Evolutionary conservation across 495 filamentous ascomycete genomes (phyloP), one percentile per base, ranked within the genome.

Genomic region (Letharia lupina): DNA sequence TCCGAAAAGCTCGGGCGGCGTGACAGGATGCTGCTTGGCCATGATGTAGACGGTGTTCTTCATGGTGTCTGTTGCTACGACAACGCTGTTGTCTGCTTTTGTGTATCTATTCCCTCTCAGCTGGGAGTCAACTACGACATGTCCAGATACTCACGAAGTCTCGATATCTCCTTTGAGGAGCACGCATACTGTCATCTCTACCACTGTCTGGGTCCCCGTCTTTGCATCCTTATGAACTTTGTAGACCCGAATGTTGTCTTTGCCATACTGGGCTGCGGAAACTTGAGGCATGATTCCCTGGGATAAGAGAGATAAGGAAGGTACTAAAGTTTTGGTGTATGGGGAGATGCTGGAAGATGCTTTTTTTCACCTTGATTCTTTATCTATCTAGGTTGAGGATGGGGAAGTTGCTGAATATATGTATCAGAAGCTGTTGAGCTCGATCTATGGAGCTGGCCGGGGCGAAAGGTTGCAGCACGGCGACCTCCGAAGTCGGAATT

Each of bases 171-270:
- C 94, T 79, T 96, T 90, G 6, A 98, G 81, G 23, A 97, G 80
- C 57, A 89, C 88, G 76, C 90, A 89, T 64, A 98, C 90, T 56
- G 93, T 96, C 90, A 96, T 95, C 76, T 98, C 94, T 50, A 89
- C 88, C 58, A 97, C 91, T 11, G 87, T 87, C 75, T 98, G 94
- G 5, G 82, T 79, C 41, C 86, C 85, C 16, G 89, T 88, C 72
- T 84, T 80, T 73, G 84, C 83, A 74, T 97, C 86, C 65, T 84
- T 83, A 70, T 94, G 82, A 72, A 96, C 91, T 78, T 98, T 98
- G 84, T 88, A 93, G 68, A 98, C 87, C 73, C 94, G 91, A 82
- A 98, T 88, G 82, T 98, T 98, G 84, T 97, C 93, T 86, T 95
- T 95, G 80, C 91, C 91, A 77, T 95, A 95, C 72, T 88, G 86